A percentile compares a stretch with the other conserved stretches of the same genome.
phyloP scores from a whole-genome alignment of 108 stramenopile species.

The Cyclotella cryptica region DNA sequence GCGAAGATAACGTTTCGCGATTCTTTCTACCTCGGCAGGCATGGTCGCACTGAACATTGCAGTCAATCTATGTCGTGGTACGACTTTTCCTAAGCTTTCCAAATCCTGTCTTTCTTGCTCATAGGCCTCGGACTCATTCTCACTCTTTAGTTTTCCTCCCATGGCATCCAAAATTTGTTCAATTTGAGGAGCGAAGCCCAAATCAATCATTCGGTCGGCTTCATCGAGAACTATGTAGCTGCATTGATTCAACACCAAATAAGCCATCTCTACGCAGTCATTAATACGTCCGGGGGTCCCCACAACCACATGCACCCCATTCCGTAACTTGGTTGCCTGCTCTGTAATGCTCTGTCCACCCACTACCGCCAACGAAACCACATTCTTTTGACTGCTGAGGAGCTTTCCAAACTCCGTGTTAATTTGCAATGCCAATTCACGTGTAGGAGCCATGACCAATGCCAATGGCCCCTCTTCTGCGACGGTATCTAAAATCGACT shows the following conservation, averaged over 20 bases:
- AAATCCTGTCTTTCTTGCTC: conserved; percentile 79
- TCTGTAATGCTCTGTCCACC: conserved; percentile 93
- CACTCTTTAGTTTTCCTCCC: conserved; percentile 87
- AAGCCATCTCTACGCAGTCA: conserved; percentile 94
- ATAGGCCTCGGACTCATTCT: conserved; percentile 84
- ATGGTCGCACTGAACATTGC: conserved; percentile 99
- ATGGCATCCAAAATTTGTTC: conserved; percentile 91
- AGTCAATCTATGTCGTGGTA: conserved; percentile 87
- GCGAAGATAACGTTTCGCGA: conserved; percentile 93
- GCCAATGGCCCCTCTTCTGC: conserved; percentile 94
- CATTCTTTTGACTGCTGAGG: conserved; percentile 48
- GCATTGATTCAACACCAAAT: conserved; percentile 97
- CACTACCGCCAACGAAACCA: conserved; percentile 74
- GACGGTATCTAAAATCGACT: conserved; percentile 57
- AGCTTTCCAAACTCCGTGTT: conserved; percentile 90
- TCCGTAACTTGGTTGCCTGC: conserved; percentile 87
- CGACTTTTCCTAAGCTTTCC: conserved; percentile 48
- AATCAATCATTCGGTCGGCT: conserved; percentile 92
- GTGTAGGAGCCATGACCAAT: conserved; percentile 95
- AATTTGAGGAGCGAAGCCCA: conserved; percentile 97
- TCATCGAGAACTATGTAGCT: conserved; percentile 97
- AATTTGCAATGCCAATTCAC: conserved; percentile 96
- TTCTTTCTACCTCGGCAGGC: conserved; percentile 92
- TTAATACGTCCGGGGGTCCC: conserved; percentile 98
- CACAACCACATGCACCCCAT: conserved; percentile 95